These are phyloP conservation scores for Penicillium griseofulvum DNA, from an alignment of 2,329 filamentous ascomycete species.

Conservation along the genomic window DNA sequence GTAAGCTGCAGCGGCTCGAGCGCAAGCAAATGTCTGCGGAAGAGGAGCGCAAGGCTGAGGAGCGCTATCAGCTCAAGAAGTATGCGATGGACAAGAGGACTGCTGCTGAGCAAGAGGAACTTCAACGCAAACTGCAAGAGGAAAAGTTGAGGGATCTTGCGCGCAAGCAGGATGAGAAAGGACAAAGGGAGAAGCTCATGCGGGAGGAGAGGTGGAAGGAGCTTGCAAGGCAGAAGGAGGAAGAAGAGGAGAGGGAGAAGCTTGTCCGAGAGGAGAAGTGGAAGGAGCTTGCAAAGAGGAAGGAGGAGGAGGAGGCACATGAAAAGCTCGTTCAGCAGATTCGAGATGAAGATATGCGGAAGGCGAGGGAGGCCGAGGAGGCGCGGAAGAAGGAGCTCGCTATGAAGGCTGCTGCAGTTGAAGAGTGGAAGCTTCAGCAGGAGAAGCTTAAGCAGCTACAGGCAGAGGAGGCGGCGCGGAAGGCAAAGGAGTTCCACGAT, in stretches of 20 bases:
- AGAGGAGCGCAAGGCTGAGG: constrained; percentile 18
- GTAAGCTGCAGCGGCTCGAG: constrained; percentile 36
- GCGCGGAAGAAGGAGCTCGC: constrained; percentile 29
- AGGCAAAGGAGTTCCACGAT: constrained; percentile 35
- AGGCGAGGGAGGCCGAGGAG: constrained; percentile 41
- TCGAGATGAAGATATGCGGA: constrained; percentile 15
- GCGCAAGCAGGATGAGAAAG: constrained; percentile 26
- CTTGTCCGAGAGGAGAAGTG: constrained; percentile 13
- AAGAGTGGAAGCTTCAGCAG: constrained; percentile 37
- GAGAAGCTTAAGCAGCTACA: constrained; percentile 28
- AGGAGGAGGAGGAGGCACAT: constrained; percentile 22
- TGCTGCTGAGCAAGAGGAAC: constrained; percentile 34
- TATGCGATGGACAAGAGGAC: constrained; percentile 33
- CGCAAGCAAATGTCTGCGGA: constrained; percentile 39
- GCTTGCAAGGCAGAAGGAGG: constrained; percentile 23
- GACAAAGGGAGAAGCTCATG: constrained; percentile 28
- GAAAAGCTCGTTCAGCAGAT: neutral
- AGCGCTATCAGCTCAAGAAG: constrained; percentile 17
- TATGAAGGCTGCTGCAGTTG: constrained; percentile 43
- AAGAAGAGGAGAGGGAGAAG: constrained; percentile 33
- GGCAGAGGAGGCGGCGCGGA: constrained; percentile 33
- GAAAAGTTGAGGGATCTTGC: constrained; percentile 33
- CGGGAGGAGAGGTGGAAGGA: constrained; percentile 8
- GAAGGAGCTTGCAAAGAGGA: constrained; percentile 26
- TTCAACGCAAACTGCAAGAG: constrained; percentile 29